These are phyloP conservation scores for Aspergillus bertholletiae DNA, from an alignment of 495 filamentous ascomycete genomes.

Conservation along the genomic window DNA sequence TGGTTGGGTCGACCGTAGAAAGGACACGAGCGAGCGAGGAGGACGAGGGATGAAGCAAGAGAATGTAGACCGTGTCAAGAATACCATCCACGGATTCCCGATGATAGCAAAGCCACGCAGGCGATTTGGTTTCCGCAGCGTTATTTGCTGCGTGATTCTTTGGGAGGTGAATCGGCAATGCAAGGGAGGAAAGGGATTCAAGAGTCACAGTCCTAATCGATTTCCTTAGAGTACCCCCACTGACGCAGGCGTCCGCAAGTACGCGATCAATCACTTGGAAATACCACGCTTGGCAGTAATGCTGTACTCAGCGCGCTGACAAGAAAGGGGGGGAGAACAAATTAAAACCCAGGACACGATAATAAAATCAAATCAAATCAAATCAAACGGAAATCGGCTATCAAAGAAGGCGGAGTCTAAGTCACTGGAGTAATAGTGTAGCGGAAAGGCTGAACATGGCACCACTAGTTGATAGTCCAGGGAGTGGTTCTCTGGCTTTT, in stretches of 20 bases:
- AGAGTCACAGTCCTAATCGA: conserved; percentile 27
- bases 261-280: conserved; percentile 21
- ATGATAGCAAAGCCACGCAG: conserved; percentile 18
- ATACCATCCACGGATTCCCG: conserved; percentile 16
- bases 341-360: not conserved
- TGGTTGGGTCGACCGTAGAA: conserved; percentile 5
- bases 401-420: conserved; percentile 11
- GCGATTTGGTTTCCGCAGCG: conserved; percentile 10
- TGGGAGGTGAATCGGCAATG: conserved; percentile 20
- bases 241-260: conserved; percentile 34
- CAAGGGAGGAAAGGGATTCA: conserved; percentile 33
- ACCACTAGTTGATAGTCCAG: conserved; percentile 20
- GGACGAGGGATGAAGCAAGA: conserved; percentile 9
- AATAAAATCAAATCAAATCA: conserved; percentile 5
- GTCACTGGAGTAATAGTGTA: conserved; percentile 15
- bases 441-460: conserved; percentile 23
- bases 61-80: conserved; percentile 6
- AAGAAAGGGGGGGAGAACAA: conserved; percentile 1
- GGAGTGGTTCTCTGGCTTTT: not conserved
- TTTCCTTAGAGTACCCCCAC: conserved; percentile 14
- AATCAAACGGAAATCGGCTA: conserved; percentile 1
- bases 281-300: conserved; percentile 27
- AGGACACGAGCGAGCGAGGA: conserved; percentile 1
- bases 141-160: conserved; percentile 15
- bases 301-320: conserved; percentile 12